These are phyloP conservation scores for Canavalia ensiformis DNA, from an alignment of 306 rosid genomes.

Conservation along the genomic window DNA sequence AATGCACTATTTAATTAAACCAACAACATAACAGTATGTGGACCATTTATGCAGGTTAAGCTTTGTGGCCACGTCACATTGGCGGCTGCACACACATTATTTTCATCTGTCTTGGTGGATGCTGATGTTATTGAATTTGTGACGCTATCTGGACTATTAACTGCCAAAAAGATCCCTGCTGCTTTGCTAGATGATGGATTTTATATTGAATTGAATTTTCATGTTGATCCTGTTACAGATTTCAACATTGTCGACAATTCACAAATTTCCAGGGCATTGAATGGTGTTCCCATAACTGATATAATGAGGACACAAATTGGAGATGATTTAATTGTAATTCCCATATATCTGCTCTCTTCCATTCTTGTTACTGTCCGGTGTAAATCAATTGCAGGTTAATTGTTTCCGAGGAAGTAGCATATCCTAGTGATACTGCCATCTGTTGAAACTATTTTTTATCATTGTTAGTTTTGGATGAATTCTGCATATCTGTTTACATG, in stretches of 20 bases:
- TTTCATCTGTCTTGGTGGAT: slow-evolving; percentile 54
- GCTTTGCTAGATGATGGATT: slow-evolving; percentile 37
- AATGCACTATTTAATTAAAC: no score
- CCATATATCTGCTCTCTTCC: background rate
- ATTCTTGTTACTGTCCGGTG: background rate
- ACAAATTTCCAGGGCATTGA: slow-evolving; percentile 51
- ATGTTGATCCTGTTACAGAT: slow-evolving; percentile 44
- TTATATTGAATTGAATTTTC: slow-evolving; percentile 59
- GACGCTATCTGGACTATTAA: slow-evolving; percentile 66
- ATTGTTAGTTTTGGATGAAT: background rate
- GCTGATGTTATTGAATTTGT: slow-evolving; percentile 59
- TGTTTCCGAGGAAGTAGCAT: background rate
- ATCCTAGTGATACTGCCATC: background rate
- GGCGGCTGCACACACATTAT: slow-evolving; percentile 62
- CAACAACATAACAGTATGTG: background rate
- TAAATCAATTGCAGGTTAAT: background rate
- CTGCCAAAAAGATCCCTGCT: slow-evolving; percentile 46
- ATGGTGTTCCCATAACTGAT: slow-evolving; percentile 50
- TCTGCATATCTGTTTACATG: background rate
- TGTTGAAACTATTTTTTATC: background rate
- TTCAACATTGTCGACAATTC: slow-evolving; percentile 43
- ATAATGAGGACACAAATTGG: slow-evolving; percentile 37
- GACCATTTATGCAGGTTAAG: slow-evolving; percentile 51
- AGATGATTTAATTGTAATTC: slow-evolving; percentile 50
- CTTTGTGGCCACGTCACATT: slow-evolving; percentile 74